A percentile compares a stretch with the other conserved stretches of the same genome.
Conservation (phyloP, 768 basidiomycete genomes). For the Boletales sp. region DNA sequence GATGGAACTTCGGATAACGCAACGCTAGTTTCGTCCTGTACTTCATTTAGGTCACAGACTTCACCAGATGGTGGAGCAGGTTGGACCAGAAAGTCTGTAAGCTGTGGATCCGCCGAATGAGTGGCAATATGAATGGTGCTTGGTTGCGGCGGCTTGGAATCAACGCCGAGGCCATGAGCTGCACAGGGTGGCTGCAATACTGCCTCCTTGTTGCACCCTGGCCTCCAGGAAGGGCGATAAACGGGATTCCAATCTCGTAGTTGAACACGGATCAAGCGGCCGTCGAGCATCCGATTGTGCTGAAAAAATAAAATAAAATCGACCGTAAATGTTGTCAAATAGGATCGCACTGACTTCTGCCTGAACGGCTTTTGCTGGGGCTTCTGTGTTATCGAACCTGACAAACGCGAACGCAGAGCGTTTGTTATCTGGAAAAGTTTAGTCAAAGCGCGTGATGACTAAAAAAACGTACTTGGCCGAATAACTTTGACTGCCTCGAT, state of each 20-base stretch:
- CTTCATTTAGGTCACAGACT: constrained; percentile 16
- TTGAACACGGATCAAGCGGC: constrained; percentile 72
- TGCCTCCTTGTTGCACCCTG: constrained; percentile 36
- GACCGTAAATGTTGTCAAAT: background rate
- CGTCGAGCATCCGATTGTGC: constrained; percentile 69
- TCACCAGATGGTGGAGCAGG: constrained; percentile 4
- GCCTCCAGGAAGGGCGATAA: constrained; percentile 41
- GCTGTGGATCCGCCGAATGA: constrained; percentile 9
- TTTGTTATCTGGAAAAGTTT: constrained; percentile 45
- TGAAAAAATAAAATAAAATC: constrained; percentile 27
- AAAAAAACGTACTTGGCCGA: constrained; percentile 50
- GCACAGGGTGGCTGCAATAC: constrained; percentile 19
- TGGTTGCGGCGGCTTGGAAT: constrained; percentile 10
- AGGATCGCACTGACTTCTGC: constrained; percentile 48
- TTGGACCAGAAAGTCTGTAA: constrained; percentile 6
- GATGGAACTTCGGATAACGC: background rate
- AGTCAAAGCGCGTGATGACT: background rate
- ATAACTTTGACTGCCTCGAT: constrained; percentile 65
- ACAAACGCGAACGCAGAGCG: constrained; percentile 78
- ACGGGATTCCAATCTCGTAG: constrained; percentile 64
- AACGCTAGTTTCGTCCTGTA: constrained; percentile 6
- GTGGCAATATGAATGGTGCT: constrained; percentile 6
- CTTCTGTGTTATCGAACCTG: constrained; percentile 59
- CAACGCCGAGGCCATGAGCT: constrained; percentile 7
- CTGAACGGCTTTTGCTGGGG: constrained; percentile 62